Evolutionary conservation across 2,329 filamentous ascomycete species (phyloP), one percentile per base, ranked within the genome.

Genomic region (Fusarium subglutinans): DNA sequence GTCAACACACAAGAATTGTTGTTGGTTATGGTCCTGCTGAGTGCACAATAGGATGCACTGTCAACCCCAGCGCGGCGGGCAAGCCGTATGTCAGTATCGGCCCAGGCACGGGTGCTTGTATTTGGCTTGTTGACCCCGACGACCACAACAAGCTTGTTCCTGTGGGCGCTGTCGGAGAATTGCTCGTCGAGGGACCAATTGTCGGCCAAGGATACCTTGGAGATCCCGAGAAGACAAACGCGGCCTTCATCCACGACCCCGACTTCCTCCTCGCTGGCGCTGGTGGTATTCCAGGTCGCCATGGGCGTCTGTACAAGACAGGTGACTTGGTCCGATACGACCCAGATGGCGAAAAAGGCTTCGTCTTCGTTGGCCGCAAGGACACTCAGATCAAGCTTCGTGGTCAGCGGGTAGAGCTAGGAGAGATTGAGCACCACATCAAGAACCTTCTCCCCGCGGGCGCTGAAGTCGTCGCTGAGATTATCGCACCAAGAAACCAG

Each of bases 311-410:
- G 5, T 91, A 91, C 77, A 89, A 88, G 75, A 91, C 90, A 0
- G 90, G 90, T 2, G 90, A 92, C 70, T 81, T 91, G 2, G 89
- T 88, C 2, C 84, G 83, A 33, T 89, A 90, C 62, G 84, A 88
- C 48, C 79, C 81, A 0, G 86, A 90, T 56, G 86, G 87, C 3
- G 85, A 89, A 41, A 87, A 87, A 2, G 84, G 84, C 12, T 85
- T 91, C 44, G 80, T 86, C 14, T 91, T 90, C 68, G 83, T 91
- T 44, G 90, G 90, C 22, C 86, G 92, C 55, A 91, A 90, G 73
- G 91, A 93, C 75, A 87, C 87, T n/a, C 91, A 91, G 79, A 88
- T 92, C 62, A 93, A 94, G 81, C 82, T 93, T 35, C 85, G 87
- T 17, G 93, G 93, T 33, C 91, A 89, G 72, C 84, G 91, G 62